These are phyloP conservation scores for Syncephalastrum contaminatum DNA, from an alignment of 371 early-diverging fungal genomes.

Conservation along the genomic window DNA sequence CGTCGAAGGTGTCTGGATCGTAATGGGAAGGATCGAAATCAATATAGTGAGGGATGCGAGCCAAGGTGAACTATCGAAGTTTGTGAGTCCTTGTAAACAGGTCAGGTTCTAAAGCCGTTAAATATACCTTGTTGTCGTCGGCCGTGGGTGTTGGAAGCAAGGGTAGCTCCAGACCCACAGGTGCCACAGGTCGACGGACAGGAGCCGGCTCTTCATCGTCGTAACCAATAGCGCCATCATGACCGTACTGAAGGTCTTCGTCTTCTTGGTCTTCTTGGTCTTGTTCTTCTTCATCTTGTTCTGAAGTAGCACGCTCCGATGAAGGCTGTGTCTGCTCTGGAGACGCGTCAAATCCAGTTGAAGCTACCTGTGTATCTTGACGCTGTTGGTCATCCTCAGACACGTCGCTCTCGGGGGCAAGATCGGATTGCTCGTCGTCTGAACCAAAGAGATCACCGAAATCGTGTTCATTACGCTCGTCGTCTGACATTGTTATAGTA, in stretches of 20 bases:
- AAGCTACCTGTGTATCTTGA: not conserved
- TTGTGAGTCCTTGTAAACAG: no score
- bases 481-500: slow-evolving; percentile 15
- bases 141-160: slow-evolving; percentile 18
- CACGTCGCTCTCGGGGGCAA: slow-evolving; percentile 34
- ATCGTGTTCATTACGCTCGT: slow-evolving; percentile 33
- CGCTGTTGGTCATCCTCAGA: slow-evolving; percentile 21
- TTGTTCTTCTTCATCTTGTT: slow-evolving; percentile 17
- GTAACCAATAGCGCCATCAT: slow-evolving; percentile 5
- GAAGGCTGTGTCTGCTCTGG: not conserved
- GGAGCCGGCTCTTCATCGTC: not conserved
- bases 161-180: slow-evolving; percentile 8
- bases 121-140: slow-evolving; percentile 13
- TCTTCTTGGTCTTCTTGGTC: slow-evolving; percentile 45
- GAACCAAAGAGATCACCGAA: slow-evolving; percentile 52
- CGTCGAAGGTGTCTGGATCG: slow-evolving; percentile 58
- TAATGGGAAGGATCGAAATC: slow-evolving; percentile 70
- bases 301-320: not conserved
- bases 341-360: slow-evolving; percentile 2
- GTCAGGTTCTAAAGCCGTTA: not conserved
- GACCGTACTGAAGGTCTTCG: slow-evolving; percentile 45
- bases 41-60: slow-evolving; percentile 75
- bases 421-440: slow-evolving; percentile 48
- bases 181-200: not conserved
- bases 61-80: slow-evolving; percentile 54